Evolutionary conservation across 2,329 filamentous ascomycete genomes (phyloP).

Genomic region (Teratosphaeria pseudoeucalypti): DNA sequence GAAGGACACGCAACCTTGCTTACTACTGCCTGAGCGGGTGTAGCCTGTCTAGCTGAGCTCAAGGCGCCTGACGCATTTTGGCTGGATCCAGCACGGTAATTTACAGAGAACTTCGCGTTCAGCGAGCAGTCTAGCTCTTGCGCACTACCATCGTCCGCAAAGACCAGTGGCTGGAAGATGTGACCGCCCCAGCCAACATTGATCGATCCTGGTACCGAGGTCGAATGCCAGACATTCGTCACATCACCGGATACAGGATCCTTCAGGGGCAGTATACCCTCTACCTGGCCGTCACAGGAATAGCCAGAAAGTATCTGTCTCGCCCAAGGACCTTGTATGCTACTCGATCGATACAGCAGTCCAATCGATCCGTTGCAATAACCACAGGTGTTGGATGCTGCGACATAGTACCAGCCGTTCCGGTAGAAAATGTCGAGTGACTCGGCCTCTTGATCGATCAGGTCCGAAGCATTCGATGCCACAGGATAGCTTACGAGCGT

Average conservation of each 20-base stretch:
- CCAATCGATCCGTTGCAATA: conserved; percentile 17
- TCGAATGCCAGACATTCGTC: conserved; percentile 15
- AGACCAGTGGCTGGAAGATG: conserved; percentile 15
- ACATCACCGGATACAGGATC: conserved; percentile 6
- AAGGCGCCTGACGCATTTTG: conserved; percentile 5
- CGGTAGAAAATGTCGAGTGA: conserved; percentile 15
- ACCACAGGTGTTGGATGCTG: conserved; percentile 15
- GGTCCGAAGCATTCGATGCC: conserved; percentile 6
- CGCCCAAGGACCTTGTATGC: conserved; percentile 15
- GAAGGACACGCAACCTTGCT: neutral
- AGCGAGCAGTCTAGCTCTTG: conserved; percentile 12
- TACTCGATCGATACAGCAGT: conserved; percentile 11
- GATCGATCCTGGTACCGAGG: conserved; percentile 12
- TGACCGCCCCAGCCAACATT: conserved; percentile 13
- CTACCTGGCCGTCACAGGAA: conserved; percentile 14
- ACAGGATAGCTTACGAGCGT: conserved; percentile 13
- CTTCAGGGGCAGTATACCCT: conserved; percentile 13
- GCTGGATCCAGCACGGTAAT: conserved; percentile 7
- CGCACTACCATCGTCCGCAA: conserved; percentile 11
- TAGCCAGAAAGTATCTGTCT: conserved; percentile 17
- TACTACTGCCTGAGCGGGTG: conserved; percentile 10
- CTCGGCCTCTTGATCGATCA: conserved; percentile 16
- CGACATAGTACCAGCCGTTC: conserved; percentile 11
- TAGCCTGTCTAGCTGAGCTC: conserved; percentile 6
- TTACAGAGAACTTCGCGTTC: conserved; percentile 9